Evolutionary conservation across 2,329 filamentous ascomycete genomes (phyloP), one percentile per base, ranked within the genome.

Genomic region (Colletotrichum sojae): DNA sequence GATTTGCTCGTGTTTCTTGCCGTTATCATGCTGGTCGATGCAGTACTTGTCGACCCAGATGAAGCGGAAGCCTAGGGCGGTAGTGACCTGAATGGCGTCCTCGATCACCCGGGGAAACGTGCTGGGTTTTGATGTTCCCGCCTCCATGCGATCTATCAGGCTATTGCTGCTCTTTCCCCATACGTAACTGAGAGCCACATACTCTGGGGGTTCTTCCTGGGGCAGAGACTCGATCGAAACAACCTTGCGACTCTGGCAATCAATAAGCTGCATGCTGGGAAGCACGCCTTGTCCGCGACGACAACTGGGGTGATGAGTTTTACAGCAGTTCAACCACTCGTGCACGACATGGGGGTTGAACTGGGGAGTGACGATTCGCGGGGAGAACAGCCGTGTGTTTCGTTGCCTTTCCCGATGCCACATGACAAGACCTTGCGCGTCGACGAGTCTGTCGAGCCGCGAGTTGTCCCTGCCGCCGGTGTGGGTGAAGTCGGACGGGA

Each of bases 11-110:
- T 70, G 65, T 27, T 73, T 70, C 20, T 71, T 67, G 25, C 54
- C n/a, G 22, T 58, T 55, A 8, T 76, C 74, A 49, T 76, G 73
- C 51, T 78, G 76, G 18, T 76, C 54, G 1, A 77, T 73, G 46
- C 76, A 78, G 12, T 75, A 55, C 13, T 73, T 70, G 27, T 78
- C 76, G 18, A 77, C 67, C 76, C 76, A 78, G n/a, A 77, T 70
- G 52, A 73, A 76, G 3, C 53, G 52, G 8, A 71, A 69, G 2
- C 73, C 74, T 55, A 76, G 68, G 18, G 68, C 62, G 12, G 46
- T 55, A 6, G 73, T 71, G 39, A 73, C 68, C 25, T 62, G 63
- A 3, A 76, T 63, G 3, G 71, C 72, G 51, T 76, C 74, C 45
- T 54, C 45, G 8, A 64, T 27, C 4, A 64, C 59, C 9, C 36